Conservation (phyloP, 2,329 filamentous ascomycete genomes). For the Hypoxylon sp. region DNA sequence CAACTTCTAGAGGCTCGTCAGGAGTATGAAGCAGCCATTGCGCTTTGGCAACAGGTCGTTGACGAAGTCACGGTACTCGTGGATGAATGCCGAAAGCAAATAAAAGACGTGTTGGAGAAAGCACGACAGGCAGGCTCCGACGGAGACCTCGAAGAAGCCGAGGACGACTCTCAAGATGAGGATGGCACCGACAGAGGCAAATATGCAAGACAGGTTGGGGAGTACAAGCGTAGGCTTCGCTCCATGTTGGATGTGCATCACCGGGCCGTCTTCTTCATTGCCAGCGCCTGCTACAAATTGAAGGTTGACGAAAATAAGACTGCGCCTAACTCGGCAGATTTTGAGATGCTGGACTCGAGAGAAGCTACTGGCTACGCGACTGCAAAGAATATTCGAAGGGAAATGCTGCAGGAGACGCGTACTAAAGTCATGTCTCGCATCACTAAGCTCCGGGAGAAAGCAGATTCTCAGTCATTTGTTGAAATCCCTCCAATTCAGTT, state of each 20-base stretch:
- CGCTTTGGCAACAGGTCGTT: constrained; percentile 74
- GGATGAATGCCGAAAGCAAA: constrained; percentile 71
- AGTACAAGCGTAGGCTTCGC: constrained; percentile 75
- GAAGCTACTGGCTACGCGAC: constrained; percentile 81
- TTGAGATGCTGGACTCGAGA: constrained; percentile 72
- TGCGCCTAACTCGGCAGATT: constrained; percentile 74
- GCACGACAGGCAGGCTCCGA: constrained; percentile 46
- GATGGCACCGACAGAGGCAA: constrained; percentile 54
- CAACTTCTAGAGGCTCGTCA: constrained; percentile 84
- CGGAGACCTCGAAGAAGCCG: constrained; percentile 40
- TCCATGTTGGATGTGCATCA: constrained; percentile 83
- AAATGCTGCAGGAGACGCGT: constrained; percentile 74
- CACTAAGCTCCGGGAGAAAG: constrained; percentile 68
- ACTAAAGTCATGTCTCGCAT: constrained; percentile 74
- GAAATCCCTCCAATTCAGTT: constrained; percentile 71
- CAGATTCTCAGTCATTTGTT: constrained; percentile 67
- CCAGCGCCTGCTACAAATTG: constrained; percentile 86
- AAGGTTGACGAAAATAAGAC: constrained; percentile 77
- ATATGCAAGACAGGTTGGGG: constrained; percentile 60
- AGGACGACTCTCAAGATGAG: constrained; percentile 33
- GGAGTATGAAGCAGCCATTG: constrained; percentile 74
- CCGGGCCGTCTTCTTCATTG: constrained; percentile 85
- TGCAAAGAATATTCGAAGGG: constrained; percentile 81
- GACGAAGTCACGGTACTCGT: constrained; percentile 66
- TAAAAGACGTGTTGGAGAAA: constrained; percentile 64